Evolutionary conservation across 768 basidiomycete genomes (phyloP).

Genomic region (Lepiota brunneoincarnata): DNA sequence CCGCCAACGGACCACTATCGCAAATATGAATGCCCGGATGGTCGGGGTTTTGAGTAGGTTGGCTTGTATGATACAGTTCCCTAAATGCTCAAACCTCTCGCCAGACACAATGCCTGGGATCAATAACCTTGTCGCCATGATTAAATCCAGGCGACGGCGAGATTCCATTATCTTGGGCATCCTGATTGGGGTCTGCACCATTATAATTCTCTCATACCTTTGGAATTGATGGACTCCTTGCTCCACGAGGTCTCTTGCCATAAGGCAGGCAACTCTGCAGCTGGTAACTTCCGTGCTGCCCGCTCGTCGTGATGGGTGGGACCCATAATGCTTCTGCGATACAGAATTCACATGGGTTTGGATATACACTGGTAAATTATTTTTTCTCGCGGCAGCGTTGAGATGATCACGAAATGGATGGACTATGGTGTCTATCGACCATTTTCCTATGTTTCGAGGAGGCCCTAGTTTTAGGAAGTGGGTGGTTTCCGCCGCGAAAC

Average conservation of each 20-base stretch:
- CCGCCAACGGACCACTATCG: constrained; percentile 72
- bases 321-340: not conserved
- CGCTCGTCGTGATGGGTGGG: not conserved
- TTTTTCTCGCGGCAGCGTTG: not conserved
- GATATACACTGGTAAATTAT: not conserved
- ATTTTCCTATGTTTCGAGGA: constrained; percentile 16
- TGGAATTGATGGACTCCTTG: constrained; percentile 31
- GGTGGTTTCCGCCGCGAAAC: constrained; percentile 53
- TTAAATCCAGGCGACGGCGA: constrained; percentile 83
- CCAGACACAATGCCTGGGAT: constrained; percentile 91
- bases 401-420: not conserved
- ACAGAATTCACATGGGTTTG: not conserved
- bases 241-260: not conserved
- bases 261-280: no score
- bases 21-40: constrained; percentile 84
- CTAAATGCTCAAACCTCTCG: constrained; percentile 3
- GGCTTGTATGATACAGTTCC: not conserved
- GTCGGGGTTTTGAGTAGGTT: constrained; percentile 73
- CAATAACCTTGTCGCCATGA: constrained; percentile 88
- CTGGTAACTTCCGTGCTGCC: not conserved
- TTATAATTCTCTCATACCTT: constrained; percentile 50
- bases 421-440: constrained; percentile 2
- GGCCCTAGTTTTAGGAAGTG: constrained; percentile 15
- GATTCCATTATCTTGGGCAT: constrained; percentile 88
- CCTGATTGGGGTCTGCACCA: constrained; percentile 81